phyloP scores from a whole-genome alignment of 805 yeast genomes.

The Gaillardinia entomophila region DNA sequence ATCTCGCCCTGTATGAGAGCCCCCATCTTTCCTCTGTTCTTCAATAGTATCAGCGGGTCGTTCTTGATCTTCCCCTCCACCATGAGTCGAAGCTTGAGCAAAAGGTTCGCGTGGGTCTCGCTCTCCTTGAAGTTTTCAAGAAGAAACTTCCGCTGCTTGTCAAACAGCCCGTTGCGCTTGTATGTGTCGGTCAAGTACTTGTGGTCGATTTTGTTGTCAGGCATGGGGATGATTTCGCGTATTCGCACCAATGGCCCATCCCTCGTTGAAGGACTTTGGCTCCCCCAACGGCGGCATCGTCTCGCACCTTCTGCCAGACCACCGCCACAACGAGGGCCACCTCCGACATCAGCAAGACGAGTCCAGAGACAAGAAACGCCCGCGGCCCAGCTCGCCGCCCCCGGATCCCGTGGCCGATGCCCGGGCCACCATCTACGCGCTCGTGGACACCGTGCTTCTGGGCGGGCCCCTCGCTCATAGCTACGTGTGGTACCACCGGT shows the following conservation, averaged over 20 bases:
- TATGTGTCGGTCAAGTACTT: conserved; percentile 34
- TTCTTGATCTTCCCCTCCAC: conserved; percentile 41
- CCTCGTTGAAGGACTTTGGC: too few relatives aligned
- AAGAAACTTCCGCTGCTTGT: conserved; percentile 36
- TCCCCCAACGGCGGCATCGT: too few relatives aligned
- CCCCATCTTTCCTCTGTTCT: conserved; percentile 46
- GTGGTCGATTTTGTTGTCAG: conserved; percentile 30
- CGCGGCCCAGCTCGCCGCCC: too few relatives aligned
- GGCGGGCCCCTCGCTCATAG: conserved; percentile 11
- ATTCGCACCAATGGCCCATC: too few relatives aligned
- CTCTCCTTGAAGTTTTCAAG: conserved; percentile 38
- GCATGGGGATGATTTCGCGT: too few relatives aligned
- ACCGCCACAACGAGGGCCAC: too few relatives aligned
- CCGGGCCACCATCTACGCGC: conserved; percentile 4
- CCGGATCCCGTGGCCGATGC: too few relatives aligned
- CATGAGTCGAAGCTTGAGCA: conserved; percentile 34
- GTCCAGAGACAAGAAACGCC: too few relatives aligned
- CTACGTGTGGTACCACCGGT: conserved; percentile 18
- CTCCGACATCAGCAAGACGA: too few relatives aligned
- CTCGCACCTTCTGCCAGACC: too few relatives aligned
- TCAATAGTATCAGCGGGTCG: conserved; percentile 42
- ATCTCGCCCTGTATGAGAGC: conserved; percentile 51
- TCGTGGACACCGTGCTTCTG: conserved; percentile 14
- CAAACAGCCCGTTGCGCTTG: conserved; percentile 47
- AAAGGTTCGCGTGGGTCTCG: conserved; percentile 35